A percentile compares a stretch with the other conserved stretches of the same genome.
These are phyloP conservation scores for Solanum hybrid DNA, from an alignment of 305 asterid genomes.

Conservation along the genomic window DNA sequence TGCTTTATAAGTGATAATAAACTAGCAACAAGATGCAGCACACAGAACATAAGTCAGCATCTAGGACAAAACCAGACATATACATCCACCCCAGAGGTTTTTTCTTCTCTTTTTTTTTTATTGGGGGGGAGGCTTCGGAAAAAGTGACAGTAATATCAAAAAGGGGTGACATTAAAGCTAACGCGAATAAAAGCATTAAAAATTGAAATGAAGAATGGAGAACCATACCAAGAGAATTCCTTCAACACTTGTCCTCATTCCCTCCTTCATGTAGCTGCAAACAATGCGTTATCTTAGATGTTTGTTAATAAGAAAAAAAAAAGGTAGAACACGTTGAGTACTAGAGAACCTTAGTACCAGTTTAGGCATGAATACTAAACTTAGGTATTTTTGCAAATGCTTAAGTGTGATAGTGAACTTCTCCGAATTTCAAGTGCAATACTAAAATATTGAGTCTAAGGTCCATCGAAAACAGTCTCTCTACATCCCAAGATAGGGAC, in stretches of 20 bases:
- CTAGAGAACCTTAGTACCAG: neutral
- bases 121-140: neutral
- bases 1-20: neutral
- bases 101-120: neutral
- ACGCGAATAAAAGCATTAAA: neutral
- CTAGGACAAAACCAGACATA: neutral
- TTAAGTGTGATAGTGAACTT: neutral
- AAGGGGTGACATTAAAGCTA: neutral
- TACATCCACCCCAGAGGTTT: neutral
- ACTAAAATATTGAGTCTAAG: neutral
- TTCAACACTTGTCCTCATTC: slow-evolving; percentile 91
- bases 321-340: neutral
- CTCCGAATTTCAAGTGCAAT: neutral
- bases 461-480: neutral
- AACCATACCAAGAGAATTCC: slow-evolving; percentile 66
- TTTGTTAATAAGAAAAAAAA: neutral
- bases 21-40: neutral
- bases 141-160: neutral
- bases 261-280: slow-evolving; percentile 87
- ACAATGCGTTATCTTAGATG: neutral
- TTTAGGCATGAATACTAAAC: neutral
- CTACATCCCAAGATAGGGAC: neutral
- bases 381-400: neutral
- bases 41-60: neutral
- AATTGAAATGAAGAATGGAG: neutral